Base-by-base conservation (phyloP, 2,329 filamentous ascomycete genomes). In the Aspergillus novoparasiticus region DNA sequence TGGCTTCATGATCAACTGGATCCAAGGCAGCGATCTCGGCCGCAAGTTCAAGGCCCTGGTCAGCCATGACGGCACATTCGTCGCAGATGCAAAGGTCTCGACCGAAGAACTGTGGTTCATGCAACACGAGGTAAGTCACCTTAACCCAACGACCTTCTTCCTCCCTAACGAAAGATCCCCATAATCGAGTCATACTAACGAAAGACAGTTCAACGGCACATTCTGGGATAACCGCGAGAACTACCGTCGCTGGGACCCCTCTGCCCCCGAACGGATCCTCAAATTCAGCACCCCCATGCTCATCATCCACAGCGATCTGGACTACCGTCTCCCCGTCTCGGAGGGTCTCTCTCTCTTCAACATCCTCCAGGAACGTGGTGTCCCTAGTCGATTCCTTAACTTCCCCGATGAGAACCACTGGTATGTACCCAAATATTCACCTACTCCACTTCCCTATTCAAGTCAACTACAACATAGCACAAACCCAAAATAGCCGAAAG, bases 11-110 rank as follows among this genome's bases (percentile, higher is more conserved):
- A 75, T 78, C 72, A 85, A 96, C 75, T 96, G 94, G 93, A 93
- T 97, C 70, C 93, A 97, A 78, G 94, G 94, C 9, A 90, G 95
- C 66, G 85, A 87, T 1, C 85, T 97, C 0, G 93, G 93, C 23
- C 88, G 92, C 32, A 88, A 90, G 69, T 96, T 97, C 85, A 92
- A 92, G 77, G 93, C 93, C 0, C 84, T 97, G 4, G 93, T 96
- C 32, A 93, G 89, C 71, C 93, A 97, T 75, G 93, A 97, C 69
- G 93, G 93, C 55, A 90, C 94, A 59, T 95, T 94, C 77, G 90
- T 88, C 70, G 80, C 82, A 62, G 77, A 81, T 14, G 77, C 78
- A n/a, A 79, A 83, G 73, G 76, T 85, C 67, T 77, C 80, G 0
- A 82, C 80, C 2, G 83, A 85, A 21, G 83, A 85, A 62, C 71